These are phyloP conservation scores for Durotheca rogersii DNA, from an alignment of 495 filamentous ascomycete species.

Conservation along the genomic window DNA sequence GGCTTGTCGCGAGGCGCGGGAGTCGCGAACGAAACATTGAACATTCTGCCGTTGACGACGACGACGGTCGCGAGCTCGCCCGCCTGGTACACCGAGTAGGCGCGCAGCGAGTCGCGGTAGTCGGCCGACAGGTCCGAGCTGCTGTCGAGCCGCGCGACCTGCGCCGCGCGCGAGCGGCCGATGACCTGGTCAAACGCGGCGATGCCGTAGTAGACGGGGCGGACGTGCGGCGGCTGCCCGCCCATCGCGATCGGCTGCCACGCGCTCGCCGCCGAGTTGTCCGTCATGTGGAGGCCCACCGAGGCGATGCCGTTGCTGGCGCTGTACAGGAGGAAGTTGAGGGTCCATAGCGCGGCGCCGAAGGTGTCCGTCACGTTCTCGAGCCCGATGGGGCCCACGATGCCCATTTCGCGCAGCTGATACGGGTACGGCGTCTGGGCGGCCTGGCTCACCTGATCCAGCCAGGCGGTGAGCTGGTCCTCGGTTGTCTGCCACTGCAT, in stretches of 20 bases:
- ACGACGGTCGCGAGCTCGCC: slow-evolving; percentile 31
- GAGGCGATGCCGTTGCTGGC: slow-evolving; percentile 37
- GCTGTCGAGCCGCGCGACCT: slow-evolving; percentile 22
- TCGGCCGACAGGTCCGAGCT: slow-evolving; percentile 1
- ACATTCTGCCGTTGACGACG: slow-evolving; percentile 36
- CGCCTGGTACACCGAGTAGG: slow-evolving; percentile 33
- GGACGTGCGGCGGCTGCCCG: slow-evolving; percentile 31
- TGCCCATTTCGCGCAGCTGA: slow-evolving; percentile 37
- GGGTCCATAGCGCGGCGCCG: slow-evolving; percentile 29
- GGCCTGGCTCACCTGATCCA: slow-evolving; percentile 30
- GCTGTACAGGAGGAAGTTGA: slow-evolving; percentile 34
- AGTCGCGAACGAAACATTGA: slow-evolving; percentile 30
- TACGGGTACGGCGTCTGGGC: slow-evolving; percentile 32
- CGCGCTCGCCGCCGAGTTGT: slow-evolving; percentile 38
- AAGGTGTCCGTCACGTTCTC: slow-evolving; percentile 26
- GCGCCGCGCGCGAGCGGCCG: slow-evolving; percentile 34
- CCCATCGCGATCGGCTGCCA: slow-evolving; percentile 38
- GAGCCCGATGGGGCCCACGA: slow-evolving; percentile 36
- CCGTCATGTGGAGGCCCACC: slow-evolving; percentile 44
- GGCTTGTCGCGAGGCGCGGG: slow-evolving; percentile 15
- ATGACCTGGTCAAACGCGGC: slow-evolving; percentile 41
- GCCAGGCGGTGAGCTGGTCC: slow-evolving; percentile 39
- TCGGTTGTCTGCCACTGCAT: slow-evolving; percentile 35
- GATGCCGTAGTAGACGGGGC: slow-evolving; percentile 41
- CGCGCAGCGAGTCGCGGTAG: slow-evolving; percentile 32